Base-by-base conservation (phyloP, 176 grass and related monocot genomes). In the Triticum timopheevii region DNA sequence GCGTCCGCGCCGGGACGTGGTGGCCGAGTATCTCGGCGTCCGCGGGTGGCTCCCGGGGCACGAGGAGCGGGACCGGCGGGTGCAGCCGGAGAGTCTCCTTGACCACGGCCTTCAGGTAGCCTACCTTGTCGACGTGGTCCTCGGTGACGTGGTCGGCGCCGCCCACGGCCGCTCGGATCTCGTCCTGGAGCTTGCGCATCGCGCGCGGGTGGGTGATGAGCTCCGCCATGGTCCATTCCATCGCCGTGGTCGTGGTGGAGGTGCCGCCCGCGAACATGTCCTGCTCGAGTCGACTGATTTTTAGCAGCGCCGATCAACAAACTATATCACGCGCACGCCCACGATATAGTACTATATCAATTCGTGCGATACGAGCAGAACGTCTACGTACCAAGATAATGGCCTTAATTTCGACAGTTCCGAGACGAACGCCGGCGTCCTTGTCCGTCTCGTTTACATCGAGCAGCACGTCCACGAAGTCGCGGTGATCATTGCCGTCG, bases 171-270 rank as follows among this genome's bases (percentile, higher is more conserved):
- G 36, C 71, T 58, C 90, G 84, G 8, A 88, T 52, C 61, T 92
- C 86, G 7, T 82, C 81, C 59, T 88, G 83, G 25, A 85, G 38
- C 44, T 67, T 85, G 17, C 54, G 73, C 83, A 90, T 86, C 8
- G 62, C 30, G 61, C 23, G 11, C 8, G 78, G 82, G 39, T 82
- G 73, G 20, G 65, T 40, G 13, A 86, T 42, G 2, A 86, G 67
- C 59, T 86, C 88, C 5, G 67, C 66, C 83, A 90, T 82, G 11
- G 77, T n/a, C 52, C 45, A 87, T 38, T 87, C 85, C 59, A 81
- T 47, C 38, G 22, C 24, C 6, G 42, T 30, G 16, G 30, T 80
- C 13, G 85, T 62, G 31, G 78, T 87, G 2, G 61, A 19, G 13
- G 68, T 74, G 10, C 77, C 85, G 1, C 50, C 85, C 1, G 40